Conservation (phyloP, 805 yeast genomes). For the Cyberlindnera maclurae region DNA sequence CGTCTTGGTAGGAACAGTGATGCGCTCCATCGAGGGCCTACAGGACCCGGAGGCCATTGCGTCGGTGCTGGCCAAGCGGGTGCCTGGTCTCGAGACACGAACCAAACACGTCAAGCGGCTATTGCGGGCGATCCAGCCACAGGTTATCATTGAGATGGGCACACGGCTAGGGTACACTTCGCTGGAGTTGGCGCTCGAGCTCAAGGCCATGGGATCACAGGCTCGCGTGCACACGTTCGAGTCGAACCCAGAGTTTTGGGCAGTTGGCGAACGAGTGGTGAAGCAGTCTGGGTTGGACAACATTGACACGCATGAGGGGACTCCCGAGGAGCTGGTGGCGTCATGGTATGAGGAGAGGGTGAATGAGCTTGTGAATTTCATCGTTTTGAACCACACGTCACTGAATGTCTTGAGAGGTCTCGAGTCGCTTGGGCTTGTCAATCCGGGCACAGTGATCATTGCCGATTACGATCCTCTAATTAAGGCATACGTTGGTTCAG, state of each 20-base stretch:
- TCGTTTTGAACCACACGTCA: constrained; percentile 36
- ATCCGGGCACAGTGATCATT: constrained; percentile 31
- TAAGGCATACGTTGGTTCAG: constrained; percentile 27
- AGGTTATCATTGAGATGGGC: constrained; percentile 17
- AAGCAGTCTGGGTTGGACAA: constrained; percentile 16
- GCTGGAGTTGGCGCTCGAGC: constrained; percentile 13
- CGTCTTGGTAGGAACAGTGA: too few species aligned
- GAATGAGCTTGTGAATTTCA: constrained; percentile 25
- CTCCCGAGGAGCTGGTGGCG: constrained; percentile 10
- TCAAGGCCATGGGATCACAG: constrained; percentile 5
- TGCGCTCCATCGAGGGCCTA: too few species aligned
- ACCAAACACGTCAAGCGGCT: constrained; percentile 5
- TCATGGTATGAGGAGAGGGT: constrained; percentile 8
- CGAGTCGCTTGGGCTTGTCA: constrained; percentile 33
- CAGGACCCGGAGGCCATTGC: too few species aligned
- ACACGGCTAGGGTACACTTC: constrained; percentile 16
- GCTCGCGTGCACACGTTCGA: constrained; percentile 18
- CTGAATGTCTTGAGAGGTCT: constrained; percentile 15
- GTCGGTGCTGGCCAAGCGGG: too few species aligned
- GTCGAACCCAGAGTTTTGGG: constrained; percentile 6
- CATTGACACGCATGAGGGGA: constrained; percentile 13
- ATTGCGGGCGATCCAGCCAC: constrained; percentile 10
- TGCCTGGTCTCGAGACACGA: constrained; percentile 4
- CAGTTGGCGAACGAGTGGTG: constrained; percentile 12
- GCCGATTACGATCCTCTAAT: constrained; percentile 35